Percentiles rank a stretch among this genome's conserved stretches.
phyloP scores from a whole-genome alignment of 2,329 filamentous ascomycete genomes.

The Trichoderma oligosporum region DNA sequence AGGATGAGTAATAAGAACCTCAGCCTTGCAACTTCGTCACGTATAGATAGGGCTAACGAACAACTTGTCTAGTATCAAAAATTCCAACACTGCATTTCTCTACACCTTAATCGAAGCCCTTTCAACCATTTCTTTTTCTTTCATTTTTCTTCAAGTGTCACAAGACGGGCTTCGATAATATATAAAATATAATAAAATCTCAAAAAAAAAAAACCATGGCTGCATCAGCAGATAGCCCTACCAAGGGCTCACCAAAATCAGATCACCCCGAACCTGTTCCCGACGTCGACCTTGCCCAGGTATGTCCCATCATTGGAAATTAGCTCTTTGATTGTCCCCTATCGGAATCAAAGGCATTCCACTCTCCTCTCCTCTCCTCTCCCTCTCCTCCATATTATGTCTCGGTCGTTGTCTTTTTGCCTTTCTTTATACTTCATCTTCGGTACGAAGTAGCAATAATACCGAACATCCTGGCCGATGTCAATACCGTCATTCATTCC shows the following conservation, averaged over 20 bases:
- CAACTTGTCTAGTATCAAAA: too few relatives aligned
- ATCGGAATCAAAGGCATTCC: background rate
- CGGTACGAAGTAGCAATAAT: too few relatives aligned
- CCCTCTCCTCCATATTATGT: background rate
- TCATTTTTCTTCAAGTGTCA: background rate
- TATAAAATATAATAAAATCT: too few relatives aligned
- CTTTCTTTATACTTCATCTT: too few relatives aligned
- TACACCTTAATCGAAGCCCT: too few relatives aligned
- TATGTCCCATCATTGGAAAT: background rate
- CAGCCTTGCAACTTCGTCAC: too few relatives aligned
- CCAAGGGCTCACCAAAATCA: background rate
- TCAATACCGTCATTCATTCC: background rate
- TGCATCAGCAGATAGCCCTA: background rate
- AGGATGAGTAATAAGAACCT: too few relatives aligned
- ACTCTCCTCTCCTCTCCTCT: background rate
- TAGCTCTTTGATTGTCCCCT: background rate
- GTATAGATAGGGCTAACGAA: too few relatives aligned
- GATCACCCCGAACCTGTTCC: background rate
- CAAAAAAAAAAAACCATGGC: constrained; percentile 2
- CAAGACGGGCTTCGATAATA: background rate
- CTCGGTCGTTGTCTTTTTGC: background rate
- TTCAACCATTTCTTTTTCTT: background rate
- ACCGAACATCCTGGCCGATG: too few relatives aligned
- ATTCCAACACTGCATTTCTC: too few relatives aligned
- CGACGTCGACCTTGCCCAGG: constrained; percentile 11